phyloP scores from a whole-genome alignment of 306 rosid species.

The Prunus fruticosa region DNA sequence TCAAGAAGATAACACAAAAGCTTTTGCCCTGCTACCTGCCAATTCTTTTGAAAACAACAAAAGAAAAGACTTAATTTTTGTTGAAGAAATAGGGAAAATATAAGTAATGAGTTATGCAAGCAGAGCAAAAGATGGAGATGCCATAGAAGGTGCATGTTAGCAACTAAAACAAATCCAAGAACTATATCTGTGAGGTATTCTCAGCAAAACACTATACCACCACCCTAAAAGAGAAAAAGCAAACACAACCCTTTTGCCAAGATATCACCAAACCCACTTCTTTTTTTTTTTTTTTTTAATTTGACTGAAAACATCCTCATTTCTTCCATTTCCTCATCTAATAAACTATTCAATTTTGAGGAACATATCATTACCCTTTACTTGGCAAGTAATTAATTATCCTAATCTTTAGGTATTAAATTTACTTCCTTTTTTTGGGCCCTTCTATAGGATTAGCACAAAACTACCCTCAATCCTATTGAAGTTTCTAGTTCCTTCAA shows the following conservation, averaged over 20 bases:
- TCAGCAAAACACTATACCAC: not conserved
- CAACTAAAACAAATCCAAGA: not conserved
- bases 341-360: too few species aligned
- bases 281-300: too few species aligned
- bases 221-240: not conserved
- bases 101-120: not conserved
- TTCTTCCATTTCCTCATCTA: not conserved
- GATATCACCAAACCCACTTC: not conserved
- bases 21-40: not conserved
- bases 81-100: not conserved
- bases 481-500: not conserved
- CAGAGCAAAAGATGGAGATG: not conserved
- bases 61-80: not conserved
- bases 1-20: not conserved
- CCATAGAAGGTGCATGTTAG: not conserved
- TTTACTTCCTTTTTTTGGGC: not conserved
- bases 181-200: not conserved
- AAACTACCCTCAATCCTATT: not conserved
- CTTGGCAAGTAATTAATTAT: not conserved
- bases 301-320: not conserved
- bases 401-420: not conserved
- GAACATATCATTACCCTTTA: too few species aligned
- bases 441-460: not conserved
- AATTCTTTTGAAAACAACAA: not conserved
- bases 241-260: not conserved